Base-by-base conservation (phyloP, 1,284 basidiomycete species). In the Cerioporus squamosus region DNA sequence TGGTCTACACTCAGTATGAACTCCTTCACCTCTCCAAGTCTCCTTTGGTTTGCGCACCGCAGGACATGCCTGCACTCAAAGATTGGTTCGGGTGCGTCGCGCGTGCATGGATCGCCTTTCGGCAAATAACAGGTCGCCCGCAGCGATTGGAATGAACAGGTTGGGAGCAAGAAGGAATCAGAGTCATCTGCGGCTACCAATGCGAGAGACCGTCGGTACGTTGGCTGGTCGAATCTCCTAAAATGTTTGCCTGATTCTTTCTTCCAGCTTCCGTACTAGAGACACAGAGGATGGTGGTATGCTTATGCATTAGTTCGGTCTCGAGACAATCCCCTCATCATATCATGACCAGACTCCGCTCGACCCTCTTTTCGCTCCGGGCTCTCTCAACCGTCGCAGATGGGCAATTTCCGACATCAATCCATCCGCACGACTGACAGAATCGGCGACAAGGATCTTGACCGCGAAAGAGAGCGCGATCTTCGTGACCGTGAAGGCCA, bases 331-430 rank as follows among this genome's bases (percentile, higher is more conserved):
- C 6, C 14, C 17, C 43, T 50, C 33, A 59, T 57, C 58, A 51
- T 46, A 39, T 59, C 50, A 42, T 57, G 15, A 66, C 84, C 84
- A 88, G 74, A 73, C 78, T 74, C 85, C 48, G 68, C 83, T 12
- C 81, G 90, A 53, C 82, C 87, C 24, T 81, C 85, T 6, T 93
- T 91, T 70, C 85, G 90, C 36, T 81, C 88, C 20, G 78, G 86
- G 15, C 78, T 90, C 48, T 83, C 89, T 36, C 91, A 93, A 66
- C 89, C 90, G 31, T 91, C 91, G 43, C 91, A 93, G 75, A 93
- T 93, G 91, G 91, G 92, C 52, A 93, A 92, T 70, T 93, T 93
- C 74, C 90, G 91, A 66, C 91, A 93, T 67, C 91, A 93, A 66
- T 90, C 91, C 22, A 74, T 88, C 63, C 88, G 90, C 55, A 80